Evolutionary conservation across 768 basidiomycete genomes (phyloP), one percentile per base, ranked within the genome.

Genomic region (Boletus subcaerulescens): DNA sequence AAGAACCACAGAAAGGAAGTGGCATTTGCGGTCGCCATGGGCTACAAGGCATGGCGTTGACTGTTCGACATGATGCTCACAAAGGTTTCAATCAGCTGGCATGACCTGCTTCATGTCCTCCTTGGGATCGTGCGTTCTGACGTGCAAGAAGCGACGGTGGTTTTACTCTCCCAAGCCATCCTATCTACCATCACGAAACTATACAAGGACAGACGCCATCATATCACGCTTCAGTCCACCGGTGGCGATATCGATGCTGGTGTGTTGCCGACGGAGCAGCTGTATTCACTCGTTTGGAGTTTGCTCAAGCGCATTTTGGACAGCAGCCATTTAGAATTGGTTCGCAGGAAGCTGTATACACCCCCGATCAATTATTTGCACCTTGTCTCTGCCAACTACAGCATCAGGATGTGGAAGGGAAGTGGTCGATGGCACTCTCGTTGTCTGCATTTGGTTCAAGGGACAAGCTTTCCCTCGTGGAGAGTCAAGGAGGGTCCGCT

Each of bases 291-390:
- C 41, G 77, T 97, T 97, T 83, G 86, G 42, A 83, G 78, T 59
- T 76, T 93, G 29, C 68, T 97, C 50, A 84, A 91, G 48, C 87
- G 86, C 44, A 81, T 94, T 52, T 64, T 87, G 53, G 85, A 89
- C 57, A 86, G 81, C 55, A 90, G 87, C 56, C 86, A 84, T 12
- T 81, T 87, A 26, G 92, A 96, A 65, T 77, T 91, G 48, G 88
- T 94, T 15, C 87, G 95, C 26, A 95, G 96, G 7, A 98, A 98
- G 66, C 77, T 98, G n/a, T 98, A 96, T 69, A 91, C 93, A 4
- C 77, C 90, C 6, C 76, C 98, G 53, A 84, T 92, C 73, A 96
- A 96, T 71, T 95, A 93, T 65, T 73, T 96, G 41, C 87, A 94
- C 64, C 80, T 96, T n/a, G 62, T 73, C 15, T 69, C 67, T 20